Evolutionary conservation across 176 grass and related monocot genomes (phyloP), one percentile per base, ranked within the genome.

Genomic region (Ampelocalamus luodianensis): DNA sequence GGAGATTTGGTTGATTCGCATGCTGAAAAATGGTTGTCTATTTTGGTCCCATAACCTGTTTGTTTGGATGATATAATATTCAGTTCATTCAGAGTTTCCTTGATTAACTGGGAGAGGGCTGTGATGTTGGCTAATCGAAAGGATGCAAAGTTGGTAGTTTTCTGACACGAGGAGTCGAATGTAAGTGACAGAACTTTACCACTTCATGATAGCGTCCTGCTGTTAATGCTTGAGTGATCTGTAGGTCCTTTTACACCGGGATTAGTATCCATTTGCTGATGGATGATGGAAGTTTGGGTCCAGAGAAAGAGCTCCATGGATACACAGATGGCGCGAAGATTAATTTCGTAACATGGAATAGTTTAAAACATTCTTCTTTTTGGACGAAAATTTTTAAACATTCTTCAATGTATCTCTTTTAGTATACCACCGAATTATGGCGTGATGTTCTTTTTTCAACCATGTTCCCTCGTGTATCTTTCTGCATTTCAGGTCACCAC

Each of bases 321-420:
- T 97, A 86, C 68, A 74, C 88, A 24, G 80, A 89, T 50, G 92
- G 84, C 80, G 82, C 92, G 72, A 97, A 92, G 49, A 88, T 97
- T 74, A 97, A 97, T 85, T 97, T 90, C 82, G 92, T 97, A n/a
- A 92, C 88, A 76, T 97, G 94, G n/a, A n/a, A n/a, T n/a, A n/a
- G n/a, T n/a, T n/a, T n/a, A n/a, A n/a, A n/a, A n/a, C n/a, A n/a
- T n/a, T n/a, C n/a, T n/a, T n/a, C n/a, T n/a, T n/a, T n/a, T n/a
- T n/a, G n/a, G n/a, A n/a, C n/a, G n/a, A n/a, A n/a, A n/a, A n/a
- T n/a, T 49, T 40, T 1, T 6, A 0, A 58, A 22, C 68, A 59
- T 86, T 77, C 26, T 66, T 55, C 27, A 78, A 10, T 51, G 6
- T 23, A 38, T 38, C 11, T 26, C 11, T 75, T 82, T 12, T 88